Evolutionary conservation across 2,329 filamentous ascomycete genomes (phyloP), one percentile per base, ranked within the genome.

Genomic region (Penicillium aurantiogriseum): DNA sequence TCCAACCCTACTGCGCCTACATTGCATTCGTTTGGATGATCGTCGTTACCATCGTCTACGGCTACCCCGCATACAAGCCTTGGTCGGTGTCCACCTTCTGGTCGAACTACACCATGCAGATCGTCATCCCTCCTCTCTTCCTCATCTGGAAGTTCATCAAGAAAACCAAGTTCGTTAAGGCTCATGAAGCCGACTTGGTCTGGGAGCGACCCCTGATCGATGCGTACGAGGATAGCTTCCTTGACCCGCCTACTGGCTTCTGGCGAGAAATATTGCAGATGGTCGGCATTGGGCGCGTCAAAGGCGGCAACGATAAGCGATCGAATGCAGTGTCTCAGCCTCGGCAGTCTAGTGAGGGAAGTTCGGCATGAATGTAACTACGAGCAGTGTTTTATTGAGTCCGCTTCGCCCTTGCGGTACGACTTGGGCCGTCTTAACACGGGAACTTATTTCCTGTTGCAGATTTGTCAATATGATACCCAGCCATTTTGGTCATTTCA

Each of bases 101-200:
- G 71, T 68, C 77, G 19, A 82, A 83, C 74, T 86, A 85, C 71
- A 81, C 80, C 29, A 84, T 85, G 81, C 75, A 82, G 58, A 71
- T 85, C 15, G 72, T 86, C 25, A 79, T 80, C 0, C 79, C 81
- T 8, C 67, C 83, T 36, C 73, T 85, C 29, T 88, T 82, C 68
- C 51, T 81, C 21, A 77, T 78, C 64, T 90, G 85, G 85, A 90
- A 90, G 74, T 8, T 89, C 1, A 21, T 85, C 69, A 84, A 86
- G 75, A 77, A 76, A 56, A 89, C 86, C 2, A 79, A 79, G 58
- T 75, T 83, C 51, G 76, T 86, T 19, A 73, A 74, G 2, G 76
- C 85, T 0, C 68, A 77, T 5, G 81, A 88, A 66, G 79, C 80
- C 3, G 85, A 88, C 65, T 76, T 88, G 17, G 74, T 85, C 42